A percentile compares a stretch with the other conserved stretches of the same genome.
These are phyloP conservation scores for Taiozyma sp. DNA, from an alignment of 1,139 yeast genomes.

Conservation along the genomic window DNA sequence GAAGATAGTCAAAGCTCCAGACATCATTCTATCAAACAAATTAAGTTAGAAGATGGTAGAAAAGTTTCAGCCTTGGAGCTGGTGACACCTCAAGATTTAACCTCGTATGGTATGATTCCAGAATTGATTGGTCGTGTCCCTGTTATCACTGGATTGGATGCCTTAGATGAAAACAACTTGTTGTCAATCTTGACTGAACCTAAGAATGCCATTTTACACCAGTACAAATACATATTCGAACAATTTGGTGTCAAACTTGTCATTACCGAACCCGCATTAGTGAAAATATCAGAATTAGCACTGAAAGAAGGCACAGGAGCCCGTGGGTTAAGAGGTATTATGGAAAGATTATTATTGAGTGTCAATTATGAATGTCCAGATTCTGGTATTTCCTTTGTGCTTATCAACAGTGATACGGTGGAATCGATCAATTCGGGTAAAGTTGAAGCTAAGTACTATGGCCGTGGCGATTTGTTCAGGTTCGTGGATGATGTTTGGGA, in stretches of 20 bases:
- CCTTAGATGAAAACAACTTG: constrained; percentile 37
- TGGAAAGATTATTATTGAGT: constrained; percentile 42
- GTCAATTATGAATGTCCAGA: constrained; percentile 52
- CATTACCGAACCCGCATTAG: constrained; percentile 39
- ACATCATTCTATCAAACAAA: constrained; percentile 24
- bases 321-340: constrained; percentile 44
- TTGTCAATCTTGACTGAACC: constrained; percentile 45
- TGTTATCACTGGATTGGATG: constrained; percentile 39
- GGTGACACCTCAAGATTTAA: constrained; percentile 41
- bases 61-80: constrained; percentile 35
- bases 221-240: constrained; percentile 42
- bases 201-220: constrained; percentile 42
- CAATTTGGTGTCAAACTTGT: constrained; percentile 42
- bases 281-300: constrained; percentile 39
- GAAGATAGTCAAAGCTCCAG: constrained; percentile 9
- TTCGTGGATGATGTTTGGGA: constrained; percentile 30
- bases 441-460: constrained; percentile 38
- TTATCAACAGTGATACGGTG: constrained; percentile 36
- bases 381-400: constrained; percentile 39
- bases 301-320: constrained; percentile 48
- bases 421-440: constrained; percentile 28
- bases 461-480: constrained; percentile 33
- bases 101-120: constrained; percentile 45
- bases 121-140: constrained; percentile 52
- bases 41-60: constrained; percentile 30